Percentiles rank a stretch among this genome's conserved stretches.
Evolutionary conservation across 805 yeast species (phyloP).

Genomic region (Yarrowia osloensis): DNA sequence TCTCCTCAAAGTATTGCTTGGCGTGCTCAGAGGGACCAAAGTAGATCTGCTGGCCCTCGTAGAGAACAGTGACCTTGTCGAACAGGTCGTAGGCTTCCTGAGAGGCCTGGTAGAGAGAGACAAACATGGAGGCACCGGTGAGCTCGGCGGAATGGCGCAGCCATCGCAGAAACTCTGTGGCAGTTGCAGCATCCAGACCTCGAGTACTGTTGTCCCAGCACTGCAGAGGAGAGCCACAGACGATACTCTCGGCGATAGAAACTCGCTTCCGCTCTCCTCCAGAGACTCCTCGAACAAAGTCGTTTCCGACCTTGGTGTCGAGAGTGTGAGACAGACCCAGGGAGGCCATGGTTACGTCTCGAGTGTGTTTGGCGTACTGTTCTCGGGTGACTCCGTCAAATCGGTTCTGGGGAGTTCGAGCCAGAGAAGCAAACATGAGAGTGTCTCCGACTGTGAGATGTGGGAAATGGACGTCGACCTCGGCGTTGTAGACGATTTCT

Average conservation of each 20-base stretch:
- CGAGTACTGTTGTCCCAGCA: constrained; percentile 73
- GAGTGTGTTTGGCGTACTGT: constrained; percentile 54
- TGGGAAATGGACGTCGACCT: constrained; percentile 67
- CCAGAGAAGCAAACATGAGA: constrained; percentile 57
- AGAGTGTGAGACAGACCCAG: constrained; percentile 55
- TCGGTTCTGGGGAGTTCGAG: constrained; percentile 65
- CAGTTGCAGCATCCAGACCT: constrained; percentile 73
- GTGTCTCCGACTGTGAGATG: constrained; percentile 69
- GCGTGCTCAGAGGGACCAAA: constrained; percentile 53
- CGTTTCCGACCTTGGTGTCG: constrained; percentile 66
- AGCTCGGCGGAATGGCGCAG: constrained; percentile 60
- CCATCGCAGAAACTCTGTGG: constrained; percentile 63
- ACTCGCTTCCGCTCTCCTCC: constrained; percentile 77
- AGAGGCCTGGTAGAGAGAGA: constrained; percentile 69
- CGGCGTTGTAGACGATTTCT: constrained; percentile 73
- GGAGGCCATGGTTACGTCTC: constrained; percentile 57
- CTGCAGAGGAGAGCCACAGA: constrained; percentile 52
- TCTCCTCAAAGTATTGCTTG: constrained; percentile 50
- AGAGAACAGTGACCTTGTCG: constrained; percentile 60
- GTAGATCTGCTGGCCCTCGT: constrained; percentile 61
- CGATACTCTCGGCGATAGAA: constrained; percentile 60
- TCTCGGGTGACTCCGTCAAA: constrained; percentile 57
- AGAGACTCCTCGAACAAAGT: constrained; percentile 67
- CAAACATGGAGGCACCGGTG: constrained; percentile 56
- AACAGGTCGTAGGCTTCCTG: constrained; percentile 62